Evolutionary conservation across 495 filamentous ascomycete genomes (phyloP).

Genomic region (Podospora anserina): DNA sequence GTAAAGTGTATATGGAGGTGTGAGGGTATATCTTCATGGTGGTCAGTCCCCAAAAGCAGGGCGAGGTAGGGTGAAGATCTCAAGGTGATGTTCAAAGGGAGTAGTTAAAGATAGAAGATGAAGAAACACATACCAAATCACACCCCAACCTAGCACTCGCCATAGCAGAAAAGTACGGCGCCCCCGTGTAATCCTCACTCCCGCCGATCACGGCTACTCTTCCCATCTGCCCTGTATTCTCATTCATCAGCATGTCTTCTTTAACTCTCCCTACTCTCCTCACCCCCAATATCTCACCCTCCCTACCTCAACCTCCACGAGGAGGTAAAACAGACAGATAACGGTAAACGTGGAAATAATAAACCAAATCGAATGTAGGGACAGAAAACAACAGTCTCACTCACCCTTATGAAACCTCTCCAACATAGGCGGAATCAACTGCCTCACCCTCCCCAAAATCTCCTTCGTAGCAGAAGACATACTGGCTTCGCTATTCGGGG

Average conservation of each 20-base stretch:
- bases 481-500: conserved; percentile 21
- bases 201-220: conserved; percentile 93
- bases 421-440: conserved; percentile 90
- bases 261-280: background rate
- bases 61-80: background rate
- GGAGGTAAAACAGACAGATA: background rate
- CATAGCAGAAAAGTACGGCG: conserved; percentile 97
- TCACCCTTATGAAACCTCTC: conserved; percentile 95
- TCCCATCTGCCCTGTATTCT: conserved; percentile 69
- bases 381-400: background rate
- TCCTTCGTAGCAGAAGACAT: conserved; percentile 55
- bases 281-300: background rate
- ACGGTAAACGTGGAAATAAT: background rate
- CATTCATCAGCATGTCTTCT: conserved; percentile 1
- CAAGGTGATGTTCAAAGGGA: background rate
- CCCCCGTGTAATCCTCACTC: conserved; percentile 93
- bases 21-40: background rate
- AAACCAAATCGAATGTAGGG: background rate
- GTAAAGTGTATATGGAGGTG: background rate
- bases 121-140: conserved; percentile 61
- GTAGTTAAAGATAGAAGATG: background rate
- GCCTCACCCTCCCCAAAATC: conserved; percentile 76
- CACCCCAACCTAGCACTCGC: conserved; percentile 84
- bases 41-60: background rate
- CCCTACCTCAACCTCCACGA: background rate